These are phyloP conservation scores for Leccinum fallax DNA, from an alignment of 1,284 basidiomycete genomes.

Conservation along the genomic window DNA sequence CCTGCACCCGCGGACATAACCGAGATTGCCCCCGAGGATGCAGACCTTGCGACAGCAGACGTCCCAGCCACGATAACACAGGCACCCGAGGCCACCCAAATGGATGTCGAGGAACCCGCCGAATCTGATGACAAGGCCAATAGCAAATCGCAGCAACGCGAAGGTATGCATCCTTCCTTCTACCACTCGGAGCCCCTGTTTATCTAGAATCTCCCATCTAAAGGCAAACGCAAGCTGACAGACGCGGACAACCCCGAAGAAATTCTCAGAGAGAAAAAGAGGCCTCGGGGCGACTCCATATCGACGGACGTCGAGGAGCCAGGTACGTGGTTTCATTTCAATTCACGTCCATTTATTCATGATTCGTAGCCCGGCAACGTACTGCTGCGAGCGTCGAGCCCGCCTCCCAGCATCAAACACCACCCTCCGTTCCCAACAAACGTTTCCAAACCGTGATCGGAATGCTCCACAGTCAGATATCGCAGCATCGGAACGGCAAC, in stretches of 20 bases:
- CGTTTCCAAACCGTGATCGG: constrained; percentile 80
- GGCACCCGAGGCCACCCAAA: not conserved
- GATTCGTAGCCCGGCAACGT: constrained; percentile 24
- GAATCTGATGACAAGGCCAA: constrained; percentile 18
- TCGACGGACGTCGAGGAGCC: constrained; percentile 60
- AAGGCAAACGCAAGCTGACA: constrained; percentile 72
- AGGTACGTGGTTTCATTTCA: constrained; percentile 36
- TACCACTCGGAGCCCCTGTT: not conserved
- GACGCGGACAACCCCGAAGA: constrained; percentile 54
- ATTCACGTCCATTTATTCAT: constrained; percentile 9
- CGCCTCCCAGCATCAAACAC: constrained; percentile 28
- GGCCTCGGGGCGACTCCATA: constrained; percentile 62
- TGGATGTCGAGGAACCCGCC: constrained; percentile 24
- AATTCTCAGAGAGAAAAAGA: constrained; percentile 60
- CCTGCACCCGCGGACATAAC: constrained; percentile 9
- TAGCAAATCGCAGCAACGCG: constrained; percentile 20
- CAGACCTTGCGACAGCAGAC: constrained; percentile 9
- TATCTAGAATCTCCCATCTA: not conserved
- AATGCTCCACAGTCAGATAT: constrained; percentile 81
- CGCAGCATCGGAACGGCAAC: constrained; percentile 81
- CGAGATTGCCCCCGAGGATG: constrained; percentile 13
- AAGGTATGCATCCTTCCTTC: constrained; percentile 19
- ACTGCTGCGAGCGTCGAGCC: constrained; percentile 20
- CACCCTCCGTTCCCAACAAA: constrained; percentile 52
- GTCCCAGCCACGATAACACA: constrained; percentile 8